Evolutionary conservation across 208 protist species (phyloP).

Genomic region (Wallacemonas rigidus): DNA sequence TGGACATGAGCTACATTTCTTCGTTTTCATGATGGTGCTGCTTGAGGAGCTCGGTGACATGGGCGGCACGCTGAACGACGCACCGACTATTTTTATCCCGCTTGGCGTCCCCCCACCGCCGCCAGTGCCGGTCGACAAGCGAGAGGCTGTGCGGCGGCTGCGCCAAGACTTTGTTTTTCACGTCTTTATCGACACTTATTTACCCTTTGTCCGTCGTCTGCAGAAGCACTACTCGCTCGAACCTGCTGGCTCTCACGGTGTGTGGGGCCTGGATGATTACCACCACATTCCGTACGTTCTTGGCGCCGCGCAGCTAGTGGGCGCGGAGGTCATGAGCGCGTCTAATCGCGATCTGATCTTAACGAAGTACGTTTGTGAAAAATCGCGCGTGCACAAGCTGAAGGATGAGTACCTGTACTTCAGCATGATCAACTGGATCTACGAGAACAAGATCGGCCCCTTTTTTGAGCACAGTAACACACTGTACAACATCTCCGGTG

Average conservation of each 20-base stretch:
- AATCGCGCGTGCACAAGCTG: slow-evolving; percentile 31
- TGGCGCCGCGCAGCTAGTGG: slow-evolving; percentile 95
- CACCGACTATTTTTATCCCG: slow-evolving; percentile 33
- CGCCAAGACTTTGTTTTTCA: slow-evolving; percentile 77
- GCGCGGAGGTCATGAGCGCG: slow-evolving; percentile 31
- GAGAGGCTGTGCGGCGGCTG: slow-evolving; percentile 40
- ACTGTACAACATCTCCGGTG: slow-evolving; percentile 91
- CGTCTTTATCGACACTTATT: slow-evolving; percentile 91
- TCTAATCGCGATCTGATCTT: slow-evolving; percentile 68
- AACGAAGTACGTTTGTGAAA: slow-evolving; percentile 65
- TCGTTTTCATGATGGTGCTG: slow-evolving; percentile 92
- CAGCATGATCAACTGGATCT: slow-evolving; percentile 78
- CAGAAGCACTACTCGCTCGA: slow-evolving; percentile 92
- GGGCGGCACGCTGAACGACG: slow-evolving; percentile 46
- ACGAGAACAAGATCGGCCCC: slow-evolving; percentile 84
- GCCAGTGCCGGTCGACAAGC: slow-evolving; percentile 28
- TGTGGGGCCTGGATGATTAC: slow-evolving; percentile 99
- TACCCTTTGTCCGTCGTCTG: slow-evolving; percentile 90
- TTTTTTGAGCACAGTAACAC: slow-evolving; percentile 94
- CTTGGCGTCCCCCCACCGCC: slow-evolving; percentile 35
- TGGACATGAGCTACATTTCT: slow-evolving; percentile 98
- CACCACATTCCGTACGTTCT: slow-evolving; percentile 98
- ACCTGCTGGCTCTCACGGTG: slow-evolving; percentile 97
- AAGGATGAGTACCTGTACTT: slow-evolving; percentile 71
- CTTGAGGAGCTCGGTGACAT: slow-evolving; percentile 73